A percentile compares a stretch with the other conserved stretches of the same genome.
These are phyloP conservation scores for Termitomyces sp. DNA, from an alignment of 1,284 basidiomycete species.

Conservation along the genomic window DNA sequence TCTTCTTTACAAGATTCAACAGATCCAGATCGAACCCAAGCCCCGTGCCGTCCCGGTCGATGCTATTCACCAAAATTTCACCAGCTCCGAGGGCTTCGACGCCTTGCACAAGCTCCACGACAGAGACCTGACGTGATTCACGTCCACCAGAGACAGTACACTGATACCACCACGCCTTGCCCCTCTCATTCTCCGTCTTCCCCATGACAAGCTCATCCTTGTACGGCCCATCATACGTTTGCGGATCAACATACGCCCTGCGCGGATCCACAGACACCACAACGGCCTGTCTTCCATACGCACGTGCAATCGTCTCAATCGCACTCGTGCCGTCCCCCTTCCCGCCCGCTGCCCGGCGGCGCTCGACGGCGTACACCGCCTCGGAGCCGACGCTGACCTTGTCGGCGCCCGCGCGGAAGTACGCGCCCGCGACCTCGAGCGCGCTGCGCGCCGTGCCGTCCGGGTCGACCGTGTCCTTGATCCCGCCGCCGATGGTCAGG, in stretches of 20 bases:
- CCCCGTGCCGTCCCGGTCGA: constrained; percentile 94
- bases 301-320: constrained; percentile 89
- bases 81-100: constrained; percentile 90
- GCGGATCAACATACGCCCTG: constrained; percentile 76
- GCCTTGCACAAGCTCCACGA: constrained; percentile 85
- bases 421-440: constrained; percentile 91
- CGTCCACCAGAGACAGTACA: constrained; percentile 96
- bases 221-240: constrained; percentile 65
- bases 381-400: constrained; percentile 97
- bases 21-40: constrained; percentile 90
- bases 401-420: constrained; percentile 97
- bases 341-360: constrained; percentile 56
- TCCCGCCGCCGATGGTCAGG: constrained; percentile 98
- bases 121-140: constrained; percentile 85
- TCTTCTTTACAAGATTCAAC: constrained; percentile 69
- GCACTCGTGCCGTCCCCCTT: constrained; percentile 72
- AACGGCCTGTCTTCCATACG: constrained; percentile 95
- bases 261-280: constrained; percentile 97
- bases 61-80: constrained; percentile 93
- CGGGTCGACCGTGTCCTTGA: constrained; percentile 94
- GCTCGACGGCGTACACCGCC: constrained; percentile 91
- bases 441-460: constrained; percentile 87
- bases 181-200: constrained; percentile 51
- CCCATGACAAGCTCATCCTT: constrained; percentile 64
- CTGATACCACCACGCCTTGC: constrained; percentile 96